These are phyloP conservation scores for Oryza brachyantha DNA, from an alignment of 176 grass and related monocot species.

Conservation along the genomic window DNA sequence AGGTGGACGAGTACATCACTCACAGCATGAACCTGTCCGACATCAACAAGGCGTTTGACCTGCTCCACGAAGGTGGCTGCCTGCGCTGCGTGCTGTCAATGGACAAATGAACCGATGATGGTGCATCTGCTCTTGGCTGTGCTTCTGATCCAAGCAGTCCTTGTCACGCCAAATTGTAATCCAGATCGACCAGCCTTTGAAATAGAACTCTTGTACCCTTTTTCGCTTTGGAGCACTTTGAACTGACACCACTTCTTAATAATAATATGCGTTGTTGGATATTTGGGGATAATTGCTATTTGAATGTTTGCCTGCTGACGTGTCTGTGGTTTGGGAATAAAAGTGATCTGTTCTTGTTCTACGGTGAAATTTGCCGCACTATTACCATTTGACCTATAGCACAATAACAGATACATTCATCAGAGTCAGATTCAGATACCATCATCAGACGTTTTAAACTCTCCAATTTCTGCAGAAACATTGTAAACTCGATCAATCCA, in stretches of 20 bases:
- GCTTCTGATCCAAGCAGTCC: neutral
- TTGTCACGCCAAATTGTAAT: neutral
- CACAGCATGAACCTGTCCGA: conserved; percentile 67
- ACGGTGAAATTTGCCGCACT: too few species aligned
- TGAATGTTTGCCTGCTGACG: too few species aligned
- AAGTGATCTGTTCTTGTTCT: too few species aligned
- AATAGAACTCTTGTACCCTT: neutral
- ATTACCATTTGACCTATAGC: too few species aligned
- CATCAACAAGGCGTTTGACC: conserved; percentile 83
- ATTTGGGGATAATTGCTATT: neutral
- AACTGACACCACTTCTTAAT: neutral
- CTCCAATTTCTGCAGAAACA: too few species aligned
- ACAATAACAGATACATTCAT: too few species aligned
- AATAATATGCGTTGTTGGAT: conserved; percentile 10
- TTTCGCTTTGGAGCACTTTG: conserved; percentile 8
- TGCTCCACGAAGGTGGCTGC: conserved; percentile 85
- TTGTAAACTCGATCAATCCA: too few species aligned
- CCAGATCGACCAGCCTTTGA: neutral
- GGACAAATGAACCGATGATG: conserved; percentile 30
- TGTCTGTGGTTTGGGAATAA: too few species aligned
- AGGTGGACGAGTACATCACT: conserved; percentile 98
- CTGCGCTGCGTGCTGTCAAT: conserved; percentile 85
- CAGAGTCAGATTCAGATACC: too few species aligned
- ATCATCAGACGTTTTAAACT: too few species aligned
- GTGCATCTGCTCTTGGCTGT: neutral